Percentiles rank a stretch among this genome's conserved stretches.
Evolutionary conservation across 202 grass and related monocot genomes (phyloP).

Genomic region (Hordeum pubiflorum): DNA sequence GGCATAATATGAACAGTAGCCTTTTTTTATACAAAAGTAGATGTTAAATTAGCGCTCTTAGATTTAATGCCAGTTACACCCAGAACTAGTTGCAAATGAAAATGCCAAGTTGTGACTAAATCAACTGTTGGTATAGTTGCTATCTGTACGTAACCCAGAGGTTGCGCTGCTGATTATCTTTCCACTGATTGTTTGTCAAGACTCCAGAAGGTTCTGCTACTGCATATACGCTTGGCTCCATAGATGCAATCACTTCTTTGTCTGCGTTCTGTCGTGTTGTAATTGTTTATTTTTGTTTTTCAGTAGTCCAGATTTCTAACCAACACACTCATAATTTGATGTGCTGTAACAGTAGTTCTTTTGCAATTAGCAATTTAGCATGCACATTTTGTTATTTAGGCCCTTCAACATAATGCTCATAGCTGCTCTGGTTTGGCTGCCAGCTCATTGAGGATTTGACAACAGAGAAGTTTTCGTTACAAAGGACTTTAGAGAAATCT

Average conservation of each 20-base stretch:
- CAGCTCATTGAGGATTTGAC: conserved; percentile 99
- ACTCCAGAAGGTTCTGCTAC: conserved; percentile 15
- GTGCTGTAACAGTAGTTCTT: neutral
- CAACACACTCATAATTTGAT: neutral
- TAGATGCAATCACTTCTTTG: neutral
- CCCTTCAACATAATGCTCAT: conserved; percentile 16
- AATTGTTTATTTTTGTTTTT: neutral
- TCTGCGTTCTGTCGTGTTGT: neutral
- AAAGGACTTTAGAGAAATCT: conserved; percentile 82
- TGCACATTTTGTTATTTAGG: conserved; percentile 17
- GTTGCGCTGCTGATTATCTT: neutral
- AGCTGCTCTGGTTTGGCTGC: conserved; percentile 25
- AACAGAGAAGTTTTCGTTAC: conserved; percentile 87
- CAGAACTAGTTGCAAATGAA: neutral
- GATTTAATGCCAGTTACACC: neutral
- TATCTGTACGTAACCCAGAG: conserved; percentile 2
- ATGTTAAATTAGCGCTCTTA: neutral
- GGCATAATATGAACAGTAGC: neutral
- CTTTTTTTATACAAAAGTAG: neutral
- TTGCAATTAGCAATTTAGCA: neutral
- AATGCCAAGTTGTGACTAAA: neutral
- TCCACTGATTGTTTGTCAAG: neutral
- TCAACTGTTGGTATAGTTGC: neutral
- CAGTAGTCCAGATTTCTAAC: neutral
- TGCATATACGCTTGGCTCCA: neutral